Evolutionary conservation across 2,329 filamentous ascomycete species (phyloP).

Genomic region (Zarea fungicola): DNA sequence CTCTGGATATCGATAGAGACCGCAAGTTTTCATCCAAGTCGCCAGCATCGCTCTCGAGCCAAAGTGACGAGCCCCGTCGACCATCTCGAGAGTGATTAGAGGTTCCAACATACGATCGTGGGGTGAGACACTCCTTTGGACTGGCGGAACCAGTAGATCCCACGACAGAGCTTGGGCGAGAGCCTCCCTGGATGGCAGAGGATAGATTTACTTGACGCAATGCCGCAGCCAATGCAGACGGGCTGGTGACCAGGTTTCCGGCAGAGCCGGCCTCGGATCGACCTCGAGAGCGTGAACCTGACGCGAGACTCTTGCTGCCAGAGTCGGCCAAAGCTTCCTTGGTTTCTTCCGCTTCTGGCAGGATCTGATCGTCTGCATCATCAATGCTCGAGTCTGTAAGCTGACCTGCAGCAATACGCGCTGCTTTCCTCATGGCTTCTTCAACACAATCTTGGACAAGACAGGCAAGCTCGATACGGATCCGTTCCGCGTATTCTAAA

Average conservation of each 20-base stretch:
- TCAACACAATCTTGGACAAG: slow-evolving; percentile 95
- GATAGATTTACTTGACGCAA: slow-evolving; percentile 37
- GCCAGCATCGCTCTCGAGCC: slow-evolving; percentile 76
- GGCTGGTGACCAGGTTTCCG: slow-evolving; percentile 25
- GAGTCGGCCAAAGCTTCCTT: slow-evolving; percentile 28
- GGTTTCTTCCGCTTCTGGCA: neutral
- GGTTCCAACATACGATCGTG: slow-evolving; percentile 68
- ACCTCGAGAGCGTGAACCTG: slow-evolving; percentile 10
- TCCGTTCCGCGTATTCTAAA: slow-evolving; percentile 92
- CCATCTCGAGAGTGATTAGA: slow-evolving; percentile 56
- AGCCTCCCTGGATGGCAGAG: slow-evolving; percentile 20
- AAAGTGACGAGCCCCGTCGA: slow-evolving; percentile 66
- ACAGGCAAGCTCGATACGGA: slow-evolving; percentile 87
- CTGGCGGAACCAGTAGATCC: slow-evolving; percentile 83
- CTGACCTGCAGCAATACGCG: slow-evolving; percentile 78
- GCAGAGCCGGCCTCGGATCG: slow-evolving; percentile 45
- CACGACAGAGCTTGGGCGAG: slow-evolving; percentile 49
- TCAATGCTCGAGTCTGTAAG: slow-evolving; percentile 70
- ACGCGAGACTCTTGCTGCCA: slow-evolving; percentile 16
- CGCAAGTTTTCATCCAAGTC: slow-evolving; percentile 86
- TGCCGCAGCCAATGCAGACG: slow-evolving; percentile 53
- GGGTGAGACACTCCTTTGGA: slow-evolving; percentile 84
- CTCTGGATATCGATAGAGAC: slow-evolving; percentile 69
- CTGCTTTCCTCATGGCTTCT: slow-evolving; percentile 83
- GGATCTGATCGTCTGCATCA: slow-evolving; percentile 33